Conservation (phyloP, 2,329 filamentous ascomycete species). For the Didymella pinodella region DNA sequence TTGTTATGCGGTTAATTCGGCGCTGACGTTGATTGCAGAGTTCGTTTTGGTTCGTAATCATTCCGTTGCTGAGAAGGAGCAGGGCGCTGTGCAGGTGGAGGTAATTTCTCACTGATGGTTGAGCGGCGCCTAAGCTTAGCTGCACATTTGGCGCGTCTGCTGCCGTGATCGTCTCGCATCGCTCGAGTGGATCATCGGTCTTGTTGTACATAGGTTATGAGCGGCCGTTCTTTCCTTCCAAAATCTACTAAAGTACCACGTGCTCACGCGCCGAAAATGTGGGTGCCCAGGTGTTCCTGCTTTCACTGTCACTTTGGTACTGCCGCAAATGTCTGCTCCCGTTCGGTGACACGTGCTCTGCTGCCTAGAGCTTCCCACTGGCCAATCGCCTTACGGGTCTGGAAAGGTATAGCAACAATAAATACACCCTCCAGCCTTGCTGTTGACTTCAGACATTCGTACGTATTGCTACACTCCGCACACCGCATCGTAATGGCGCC, state of each 20-base stretch:
- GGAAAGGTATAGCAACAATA: constrained; percentile 4
- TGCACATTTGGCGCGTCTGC: too few species aligned
- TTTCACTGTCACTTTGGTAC: constrained; percentile 16
- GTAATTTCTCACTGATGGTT: too few species aligned
- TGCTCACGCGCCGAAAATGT: background rate
- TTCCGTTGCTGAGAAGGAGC: too few species aligned
- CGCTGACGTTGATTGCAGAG: too few species aligned
- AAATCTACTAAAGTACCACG: background rate
- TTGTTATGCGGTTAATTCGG: too few species aligned
- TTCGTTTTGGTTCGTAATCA: too few species aligned
- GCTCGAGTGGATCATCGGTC: too few species aligned
- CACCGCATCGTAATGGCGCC: constrained; percentile 23
- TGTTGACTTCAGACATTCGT: background rate
- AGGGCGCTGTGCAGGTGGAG: too few species aligned
- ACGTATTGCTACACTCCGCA: background rate
- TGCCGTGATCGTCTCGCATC: too few species aligned
- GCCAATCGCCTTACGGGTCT: background rate
- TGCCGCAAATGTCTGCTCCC: constrained; percentile 12
- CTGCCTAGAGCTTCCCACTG: constrained; percentile 13
- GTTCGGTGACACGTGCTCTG: constrained; percentile 16
- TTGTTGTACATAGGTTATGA: too few species aligned
- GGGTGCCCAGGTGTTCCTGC: background rate
- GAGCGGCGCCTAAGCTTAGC: too few species aligned
- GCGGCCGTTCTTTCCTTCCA: background rate
- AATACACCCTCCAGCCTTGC: background rate